These are phyloP conservation scores for Populus davidiana DNA, from an alignment of 345 rosid genomes.

Conservation along the genomic window DNA sequence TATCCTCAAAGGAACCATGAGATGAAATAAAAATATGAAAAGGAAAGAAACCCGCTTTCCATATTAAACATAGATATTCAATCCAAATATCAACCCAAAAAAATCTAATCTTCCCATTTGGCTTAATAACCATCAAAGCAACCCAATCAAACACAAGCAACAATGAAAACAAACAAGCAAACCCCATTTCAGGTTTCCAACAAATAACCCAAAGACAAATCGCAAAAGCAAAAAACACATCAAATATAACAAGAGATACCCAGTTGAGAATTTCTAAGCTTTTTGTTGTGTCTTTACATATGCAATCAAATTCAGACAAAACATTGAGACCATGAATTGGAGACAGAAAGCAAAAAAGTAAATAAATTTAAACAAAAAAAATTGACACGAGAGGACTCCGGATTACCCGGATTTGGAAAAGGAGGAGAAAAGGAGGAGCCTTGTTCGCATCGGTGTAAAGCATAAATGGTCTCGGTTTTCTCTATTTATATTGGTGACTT, in stretches of 20 bases:
- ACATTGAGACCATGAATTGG: background rate
- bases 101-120: constrained; percentile 7
- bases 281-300: background rate
- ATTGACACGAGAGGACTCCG: constrained; percentile 18
- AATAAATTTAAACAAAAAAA: background rate
- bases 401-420: constrained; percentile 29
- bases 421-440: constrained; percentile 4
- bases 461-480: background rate
- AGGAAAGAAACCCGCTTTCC: background rate
- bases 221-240: background rate
- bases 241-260: constrained; percentile 19
- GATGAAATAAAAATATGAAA: constrained; percentile 14
- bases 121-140: constrained; percentile 14
- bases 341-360: background rate
- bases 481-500: background rate
- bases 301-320: background rate
- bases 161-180: constrained; percentile 1
- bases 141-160: constrained; percentile 19
- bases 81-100: constrained; percentile 17
- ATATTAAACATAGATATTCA: background rate
- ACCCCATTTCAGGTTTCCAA: constrained; percentile 13
- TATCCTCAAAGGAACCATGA: constrained; percentile 16
- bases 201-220: background rate
- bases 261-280: constrained; percentile 26
- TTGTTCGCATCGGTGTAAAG: constrained; percentile 25